Base-by-base conservation (phyloP, 169 alveolate genomes). In the Pseudocohnilembus persalinus region DNA sequence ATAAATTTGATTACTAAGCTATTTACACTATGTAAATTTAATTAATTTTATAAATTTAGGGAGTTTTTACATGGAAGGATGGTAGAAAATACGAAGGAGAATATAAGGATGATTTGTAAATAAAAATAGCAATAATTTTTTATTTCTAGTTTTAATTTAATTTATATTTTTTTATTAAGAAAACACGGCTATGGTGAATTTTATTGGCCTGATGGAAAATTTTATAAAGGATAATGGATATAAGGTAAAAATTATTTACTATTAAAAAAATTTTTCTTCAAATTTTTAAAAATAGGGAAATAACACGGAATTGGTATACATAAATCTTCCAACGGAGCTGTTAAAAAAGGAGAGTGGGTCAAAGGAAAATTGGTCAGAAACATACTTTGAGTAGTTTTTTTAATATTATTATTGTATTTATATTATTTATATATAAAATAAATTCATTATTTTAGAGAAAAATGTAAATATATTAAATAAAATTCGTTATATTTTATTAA, bases 51-150 rank as follows among this genome's bases (percentile, higher is more conserved):
- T 11, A 11, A 49, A 49, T 11, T 11, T 49, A 49, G 86, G 30
- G 93, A 82, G 75, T 85, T 73, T 81, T 79, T 28, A 87, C 79
- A 0, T 88, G 92, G 93, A 86, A 83, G 75, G 92, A 82, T 65
- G 92, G 89, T 29, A 92, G 89, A 88, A 89, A 83, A 81, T 92
- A 89, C 83, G 77, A 87, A 1, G 95, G 95, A 11, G 73, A 83
- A 77, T 90, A 86, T 82, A 31, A 1, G 1, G 77, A 89, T 83
- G 93, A 89, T 82, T 85, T 82, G 83, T 81, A 82, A 78, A 72
- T 34, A 31, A 31, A 0, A n/a, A 0, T 4, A 11, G 4, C 20
- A 11, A 49, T 11, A 11, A 11, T 24, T 0, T 15, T 77, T 77
- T 34, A 31, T 77, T 28, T 31, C 30, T 32, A 25, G 28, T 77